Base-by-base conservation (phyloP, 2,329 filamentous ascomycete species). In the Fusarium siculi region DNA sequence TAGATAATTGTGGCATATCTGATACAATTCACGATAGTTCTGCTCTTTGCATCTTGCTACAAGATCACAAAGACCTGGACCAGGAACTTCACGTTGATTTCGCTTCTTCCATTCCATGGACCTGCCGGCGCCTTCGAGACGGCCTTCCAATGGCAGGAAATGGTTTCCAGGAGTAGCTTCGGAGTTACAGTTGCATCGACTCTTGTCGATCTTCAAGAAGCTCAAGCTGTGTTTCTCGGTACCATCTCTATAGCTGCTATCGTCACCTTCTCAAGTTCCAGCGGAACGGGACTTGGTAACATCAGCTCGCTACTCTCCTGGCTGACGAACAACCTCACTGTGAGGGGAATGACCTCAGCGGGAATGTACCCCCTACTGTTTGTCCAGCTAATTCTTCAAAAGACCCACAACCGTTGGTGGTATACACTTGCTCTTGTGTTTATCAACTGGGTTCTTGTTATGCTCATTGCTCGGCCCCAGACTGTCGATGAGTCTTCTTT, bases 1-100 rank as follows among this genome's bases (percentile, higher is more conserved):
- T 2, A 69, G 66, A 54, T 72, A 1, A 55, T 70, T 0, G 10
- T 60, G 4, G 49, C 68, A 6, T 72, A 63, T 25, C 18, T 70
- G 0, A 56, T 69, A 0, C 66, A 71, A 2, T 53, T 66, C 0
- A 6, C 21, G 2, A 54, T 62, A 4, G 52, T 66, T 0, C 11
- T 71, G 0, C 5, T 61, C 2, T 56, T 66, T 14, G 36, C 25
- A 0, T 0, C 39, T 0, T 42, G 19, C 4, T 71, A 43, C 23
- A 55, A 40, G 18, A 21, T 25, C 3, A 28, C 9, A 0, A 64
- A 28, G 9, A 53, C 21, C 0, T 64, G 56, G 61, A 10, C 39
- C 6, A 12, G 57, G 0, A 64, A 66, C 25, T 18, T 61, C 19
- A 40, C 58, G 0, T 7, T 63, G 0, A 12, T 23, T 2, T 47